These are phyloP conservation scores for Corylus heterophylla DNA, from an alignment of 306 rosid species.

Conservation along the genomic window DNA sequence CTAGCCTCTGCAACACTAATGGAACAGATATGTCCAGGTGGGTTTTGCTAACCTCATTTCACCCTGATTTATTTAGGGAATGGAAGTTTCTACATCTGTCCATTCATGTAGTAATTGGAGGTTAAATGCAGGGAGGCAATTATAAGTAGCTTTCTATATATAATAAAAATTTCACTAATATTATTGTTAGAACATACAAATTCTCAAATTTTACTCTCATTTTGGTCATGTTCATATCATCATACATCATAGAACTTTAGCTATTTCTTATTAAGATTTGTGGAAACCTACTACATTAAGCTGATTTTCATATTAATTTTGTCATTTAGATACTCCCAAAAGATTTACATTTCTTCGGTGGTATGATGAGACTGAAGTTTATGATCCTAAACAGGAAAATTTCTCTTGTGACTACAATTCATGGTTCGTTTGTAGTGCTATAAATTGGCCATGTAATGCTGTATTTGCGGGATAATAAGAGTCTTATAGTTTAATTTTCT, in stretches of 20 bases:
- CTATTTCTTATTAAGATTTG: neutral
- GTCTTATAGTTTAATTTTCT: constrained; percentile 10
- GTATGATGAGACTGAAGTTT: neutral
- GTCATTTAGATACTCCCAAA: neutral
- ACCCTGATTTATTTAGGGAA: neutral
- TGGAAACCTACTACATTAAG: neutral
- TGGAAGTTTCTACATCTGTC: neutral
- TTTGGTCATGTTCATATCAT: neutral
- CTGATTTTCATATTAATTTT: neutral
- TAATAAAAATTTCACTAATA: neutral
- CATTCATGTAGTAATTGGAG: neutral
- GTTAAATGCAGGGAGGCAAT: neutral
- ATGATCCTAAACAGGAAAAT: neutral
- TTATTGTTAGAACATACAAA: neutral
- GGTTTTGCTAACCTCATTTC: neutral
- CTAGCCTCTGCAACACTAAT: neutral
- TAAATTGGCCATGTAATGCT: neutral
- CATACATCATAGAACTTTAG: neutral
- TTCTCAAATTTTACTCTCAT: neutral
- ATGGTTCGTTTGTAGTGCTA: neutral
- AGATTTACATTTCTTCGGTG: neutral
- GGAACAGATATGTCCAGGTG: neutral
- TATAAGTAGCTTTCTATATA: neutral
- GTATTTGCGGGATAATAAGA: neutral
- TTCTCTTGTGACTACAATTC: neutral